phyloP scores from a whole-genome alignment of 108 stramenopile species.

The Seminavis robusta region DNA sequence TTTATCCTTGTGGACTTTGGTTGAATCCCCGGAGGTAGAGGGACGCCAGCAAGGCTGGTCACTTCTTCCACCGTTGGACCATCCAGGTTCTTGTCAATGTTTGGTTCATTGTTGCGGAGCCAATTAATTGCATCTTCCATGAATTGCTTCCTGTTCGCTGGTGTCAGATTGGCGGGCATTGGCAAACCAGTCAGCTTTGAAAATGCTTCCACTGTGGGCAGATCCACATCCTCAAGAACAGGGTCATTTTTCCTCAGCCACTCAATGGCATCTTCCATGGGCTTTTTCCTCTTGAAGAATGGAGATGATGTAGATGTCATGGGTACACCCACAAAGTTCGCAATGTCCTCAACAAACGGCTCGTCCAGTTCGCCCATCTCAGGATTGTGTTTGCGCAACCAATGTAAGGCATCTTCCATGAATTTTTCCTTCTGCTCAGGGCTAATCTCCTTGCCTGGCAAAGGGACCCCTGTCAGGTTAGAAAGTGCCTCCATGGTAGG shows the following conservation, averaged over 20 bases:
- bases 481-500: not conserved
- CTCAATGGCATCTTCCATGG: constrained; percentile 4
- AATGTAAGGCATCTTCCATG: constrained; percentile 15
- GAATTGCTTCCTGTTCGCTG: constrained; percentile 3
- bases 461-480: not conserved
- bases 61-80: not conserved
- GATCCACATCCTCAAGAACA: constrained; percentile 3
- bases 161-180: not conserved
- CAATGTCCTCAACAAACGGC: not conserved
- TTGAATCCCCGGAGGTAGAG: not conserved
- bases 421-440: too few species aligned
- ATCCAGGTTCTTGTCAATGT: constrained; percentile 3
- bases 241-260: constrained; percentile 21
- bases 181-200: not conserved
- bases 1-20: not conserved
- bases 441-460: too few species aligned
- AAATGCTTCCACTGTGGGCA: not conserved
- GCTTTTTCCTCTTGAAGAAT: constrained; percentile 1
- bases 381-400: constrained; percentile 23
- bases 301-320: not conserved
- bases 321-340: not conserved
- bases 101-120: constrained; percentile 25
- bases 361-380: constrained; percentile 4
- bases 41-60: not conserved
- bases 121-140: constrained; percentile 15